Conservation (phyloP, 2,329 filamentous ascomycete genomes). For the Chaetomium globosum region DNA sequence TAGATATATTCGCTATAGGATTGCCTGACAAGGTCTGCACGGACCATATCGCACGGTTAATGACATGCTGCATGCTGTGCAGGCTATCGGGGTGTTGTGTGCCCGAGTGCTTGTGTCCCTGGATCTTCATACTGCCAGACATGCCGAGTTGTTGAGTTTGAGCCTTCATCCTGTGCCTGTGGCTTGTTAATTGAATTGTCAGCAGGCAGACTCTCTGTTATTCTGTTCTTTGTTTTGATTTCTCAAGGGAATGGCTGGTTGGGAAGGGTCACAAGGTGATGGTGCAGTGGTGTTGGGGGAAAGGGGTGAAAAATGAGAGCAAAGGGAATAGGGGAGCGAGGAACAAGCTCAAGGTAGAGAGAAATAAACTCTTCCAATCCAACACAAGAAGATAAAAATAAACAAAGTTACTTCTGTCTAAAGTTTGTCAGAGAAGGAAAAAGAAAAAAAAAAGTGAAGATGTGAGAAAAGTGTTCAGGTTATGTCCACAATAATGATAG, state of each 20-base stretch:
- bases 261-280: neutral
- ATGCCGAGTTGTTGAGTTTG: neutral
- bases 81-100: neutral
- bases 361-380: neutral
- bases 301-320: neutral
- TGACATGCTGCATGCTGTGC: neutral
- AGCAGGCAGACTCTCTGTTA: neutral
- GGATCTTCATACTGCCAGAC: neutral
- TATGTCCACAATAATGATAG: neutral
- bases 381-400: neutral
- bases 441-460: neutral
- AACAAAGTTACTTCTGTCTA: neutral
- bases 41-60: slow-evolving; percentile 18
- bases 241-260: neutral
- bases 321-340: neutral
- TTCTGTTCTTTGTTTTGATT: neutral
- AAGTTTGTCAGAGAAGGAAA: neutral
- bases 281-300: neutral
- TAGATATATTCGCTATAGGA: slow-evolving; percentile 8
- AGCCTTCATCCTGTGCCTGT: too few relatives aligned
- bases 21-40: slow-evolving; percentile 17
- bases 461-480: neutral
- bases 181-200: neutral
- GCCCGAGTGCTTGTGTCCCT: neutral
- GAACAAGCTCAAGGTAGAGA: neutral